These are phyloP conservation scores for Vararia minispora DNA, from an alignment of 768 basidiomycete genomes.

Conservation along the genomic window DNA sequence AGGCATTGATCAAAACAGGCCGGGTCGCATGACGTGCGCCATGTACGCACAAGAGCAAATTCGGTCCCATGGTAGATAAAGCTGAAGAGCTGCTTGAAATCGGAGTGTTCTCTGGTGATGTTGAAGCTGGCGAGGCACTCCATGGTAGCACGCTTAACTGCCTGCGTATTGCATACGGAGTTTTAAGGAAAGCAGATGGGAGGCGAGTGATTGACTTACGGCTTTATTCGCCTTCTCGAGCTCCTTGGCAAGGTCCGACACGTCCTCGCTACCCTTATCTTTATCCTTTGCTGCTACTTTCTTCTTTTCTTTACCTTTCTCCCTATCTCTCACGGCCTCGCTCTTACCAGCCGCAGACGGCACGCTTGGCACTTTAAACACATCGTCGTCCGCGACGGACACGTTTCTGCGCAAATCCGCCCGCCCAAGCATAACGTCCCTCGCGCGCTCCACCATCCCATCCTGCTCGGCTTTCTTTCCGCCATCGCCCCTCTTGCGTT, in stretches of 20 bases:
- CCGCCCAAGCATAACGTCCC: constrained; percentile 23
- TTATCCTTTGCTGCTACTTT: constrained; percentile 21
- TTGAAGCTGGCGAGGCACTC: constrained; percentile 14
- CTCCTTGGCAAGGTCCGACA: constrained; percentile 24
- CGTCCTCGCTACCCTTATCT: constrained; percentile 26
- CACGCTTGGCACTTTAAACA: constrained; percentile 11
- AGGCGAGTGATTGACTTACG: constrained; percentile 25
- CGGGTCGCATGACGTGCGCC: not conserved
- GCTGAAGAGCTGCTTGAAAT: constrained; percentile 16
- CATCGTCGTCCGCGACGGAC: constrained; percentile 6
- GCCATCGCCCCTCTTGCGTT: constrained; percentile 14
- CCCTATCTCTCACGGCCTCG: constrained; percentile 18
- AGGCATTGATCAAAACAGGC: not conserved
- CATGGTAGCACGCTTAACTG: constrained; percentile 29
- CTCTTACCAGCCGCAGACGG: constrained; percentile 7
- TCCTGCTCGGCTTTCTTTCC: constrained; percentile 19
- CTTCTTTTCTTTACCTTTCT: constrained; percentile 6
- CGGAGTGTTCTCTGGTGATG: constrained; percentile 12
- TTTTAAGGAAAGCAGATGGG: not conserved
- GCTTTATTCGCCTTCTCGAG: constrained; percentile 53
- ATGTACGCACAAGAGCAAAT: constrained; percentile 15
- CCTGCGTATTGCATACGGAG: constrained; percentile 16
- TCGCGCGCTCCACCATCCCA: constrained; percentile 22
- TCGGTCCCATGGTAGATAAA: constrained; percentile 14
- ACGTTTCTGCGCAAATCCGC: constrained; percentile 7